phyloP scores from a whole-genome alignment of 306 rosid genomes.

The Acacia confusa region DNA sequence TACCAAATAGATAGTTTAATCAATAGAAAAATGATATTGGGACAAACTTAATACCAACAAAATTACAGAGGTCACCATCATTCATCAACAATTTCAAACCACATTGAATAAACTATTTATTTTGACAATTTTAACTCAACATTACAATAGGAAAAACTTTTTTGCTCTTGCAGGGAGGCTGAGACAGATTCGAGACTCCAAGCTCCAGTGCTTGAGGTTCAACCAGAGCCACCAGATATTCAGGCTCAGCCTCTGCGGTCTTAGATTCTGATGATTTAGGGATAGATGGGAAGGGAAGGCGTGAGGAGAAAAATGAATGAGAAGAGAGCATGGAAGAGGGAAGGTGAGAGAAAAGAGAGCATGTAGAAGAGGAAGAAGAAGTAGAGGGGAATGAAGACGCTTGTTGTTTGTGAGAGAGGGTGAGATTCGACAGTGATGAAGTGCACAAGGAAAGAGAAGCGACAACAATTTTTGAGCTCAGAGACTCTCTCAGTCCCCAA shows the following conservation, averaged over 20 bases:
- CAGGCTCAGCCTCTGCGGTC: slow-evolving; percentile 21
- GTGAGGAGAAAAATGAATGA: slow-evolving; percentile 41
- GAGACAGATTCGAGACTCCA: slow-evolving; percentile 38
- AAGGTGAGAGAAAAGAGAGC: slow-evolving; percentile 35
- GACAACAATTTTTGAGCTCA: slow-evolving; percentile 56
- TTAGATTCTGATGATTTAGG: slow-evolving; percentile 53
- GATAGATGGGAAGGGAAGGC: slow-evolving; percentile 43
- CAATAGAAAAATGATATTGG: background rate
- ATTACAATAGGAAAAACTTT: slow-evolving; percentile 80
- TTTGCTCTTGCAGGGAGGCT: slow-evolving; percentile 41
- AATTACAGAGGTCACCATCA: background rate
- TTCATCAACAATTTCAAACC: background rate
- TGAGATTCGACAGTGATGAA: slow-evolving; percentile 56
- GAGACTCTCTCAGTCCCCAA: background rate
- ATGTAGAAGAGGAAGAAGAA: slow-evolving; percentile 35
- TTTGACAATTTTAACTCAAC: slow-evolving; percentile 48
- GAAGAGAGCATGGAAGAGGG: slow-evolving; percentile 48
- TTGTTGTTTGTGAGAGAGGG: slow-evolving; percentile 48
- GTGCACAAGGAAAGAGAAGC: slow-evolving; percentile 62
- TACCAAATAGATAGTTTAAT: background rate
- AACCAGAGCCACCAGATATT: slow-evolving; percentile 17
- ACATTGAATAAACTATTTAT: background rate
- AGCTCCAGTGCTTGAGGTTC: slow-evolving; percentile 27
- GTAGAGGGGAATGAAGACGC: background rate
- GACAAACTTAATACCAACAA: background rate